Evolutionary conservation across 192 early-diverging fungal genomes (phyloP).

Genomic region (Entrophospora sp.): DNA sequence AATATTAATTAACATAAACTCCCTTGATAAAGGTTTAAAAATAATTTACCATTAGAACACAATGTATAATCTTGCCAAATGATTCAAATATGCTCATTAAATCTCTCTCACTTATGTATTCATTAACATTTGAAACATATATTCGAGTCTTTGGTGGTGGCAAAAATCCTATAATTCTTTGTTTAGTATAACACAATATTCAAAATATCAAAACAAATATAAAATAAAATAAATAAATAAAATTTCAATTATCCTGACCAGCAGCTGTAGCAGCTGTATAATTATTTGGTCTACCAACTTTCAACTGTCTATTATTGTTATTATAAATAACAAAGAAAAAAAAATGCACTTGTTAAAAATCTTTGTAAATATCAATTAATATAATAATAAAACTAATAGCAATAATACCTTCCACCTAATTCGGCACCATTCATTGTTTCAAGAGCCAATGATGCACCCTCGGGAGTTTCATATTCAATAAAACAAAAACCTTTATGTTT

Average conservation of each 20-base stretch:
- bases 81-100: constrained; percentile 72
- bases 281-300: constrained; percentile 81
- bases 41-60: constrained; percentile 53
- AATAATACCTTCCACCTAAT: constrained; percentile 61
- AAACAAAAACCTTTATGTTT: constrained; percentile 89
- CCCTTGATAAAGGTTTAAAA: neutral
- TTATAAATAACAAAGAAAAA: neutral
- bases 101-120: constrained; percentile 62
- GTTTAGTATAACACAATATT: neutral
- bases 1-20: neutral
- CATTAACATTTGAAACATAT: constrained; percentile 80
- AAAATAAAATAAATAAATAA: neutral
- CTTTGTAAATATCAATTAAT: constrained; percentile 16
- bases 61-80: constrained; percentile 69
- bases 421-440: constrained; percentile 73
- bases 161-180: constrained; percentile 37
- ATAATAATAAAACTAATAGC: no score
- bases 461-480: constrained; percentile 80
- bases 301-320: constrained; percentile 44
- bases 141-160: constrained; percentile 56
- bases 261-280: constrained; percentile 53
- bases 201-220: neutral
- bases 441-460: constrained; percentile 74
- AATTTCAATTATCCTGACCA: constrained; percentile 26
- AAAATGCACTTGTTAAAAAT: neutral